Percentiles rank a stretch among this genome's conserved stretches.
These are phyloP conservation scores for Gnetum montanum DNA, from an alignment of 75 land plant genomes.

Conservation along the genomic window DNA sequence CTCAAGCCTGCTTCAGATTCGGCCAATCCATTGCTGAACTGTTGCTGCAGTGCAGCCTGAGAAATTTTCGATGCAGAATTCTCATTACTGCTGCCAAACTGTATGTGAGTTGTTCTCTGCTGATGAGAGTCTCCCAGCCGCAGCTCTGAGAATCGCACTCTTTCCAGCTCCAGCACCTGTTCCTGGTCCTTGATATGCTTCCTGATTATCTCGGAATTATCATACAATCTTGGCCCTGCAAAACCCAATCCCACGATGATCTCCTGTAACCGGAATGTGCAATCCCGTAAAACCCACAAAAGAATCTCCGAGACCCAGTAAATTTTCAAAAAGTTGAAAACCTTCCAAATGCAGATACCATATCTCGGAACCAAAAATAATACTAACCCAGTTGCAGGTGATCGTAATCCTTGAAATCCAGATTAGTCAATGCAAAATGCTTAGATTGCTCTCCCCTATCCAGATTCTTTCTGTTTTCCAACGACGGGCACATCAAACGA, in stretches of 20 bases:
- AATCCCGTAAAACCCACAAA: neutral
- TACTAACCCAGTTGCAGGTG: constrained; percentile 5
- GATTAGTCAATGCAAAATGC: neutral
- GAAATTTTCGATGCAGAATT: too few relatives aligned
- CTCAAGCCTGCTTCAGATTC: neutral
- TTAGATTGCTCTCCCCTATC: neutral
- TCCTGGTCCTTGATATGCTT: constrained; percentile 5
- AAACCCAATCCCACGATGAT: neutral
- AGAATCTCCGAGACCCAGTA: neutral
- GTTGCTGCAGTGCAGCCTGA: too few relatives aligned
- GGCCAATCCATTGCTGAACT: neutral
- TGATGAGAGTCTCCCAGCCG: neutral
- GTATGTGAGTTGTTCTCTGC: too few relatives aligned
- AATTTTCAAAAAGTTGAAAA: too few relatives aligned
- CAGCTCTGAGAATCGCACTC: neutral
- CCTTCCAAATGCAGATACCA: neutral
- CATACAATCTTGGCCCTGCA: neutral
- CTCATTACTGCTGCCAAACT: too few relatives aligned
- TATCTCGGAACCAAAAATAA: neutral
- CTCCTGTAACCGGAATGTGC: neutral
- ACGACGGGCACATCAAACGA: too few relatives aligned
- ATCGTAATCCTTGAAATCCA: neutral
- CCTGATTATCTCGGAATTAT: neutral
- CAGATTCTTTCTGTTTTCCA: neutral
- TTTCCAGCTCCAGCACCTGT: constrained; percentile 4